These are phyloP conservation scores for Cercophora samala DNA, from an alignment of 495 filamentous ascomycete genomes.

Conservation along the genomic window DNA sequence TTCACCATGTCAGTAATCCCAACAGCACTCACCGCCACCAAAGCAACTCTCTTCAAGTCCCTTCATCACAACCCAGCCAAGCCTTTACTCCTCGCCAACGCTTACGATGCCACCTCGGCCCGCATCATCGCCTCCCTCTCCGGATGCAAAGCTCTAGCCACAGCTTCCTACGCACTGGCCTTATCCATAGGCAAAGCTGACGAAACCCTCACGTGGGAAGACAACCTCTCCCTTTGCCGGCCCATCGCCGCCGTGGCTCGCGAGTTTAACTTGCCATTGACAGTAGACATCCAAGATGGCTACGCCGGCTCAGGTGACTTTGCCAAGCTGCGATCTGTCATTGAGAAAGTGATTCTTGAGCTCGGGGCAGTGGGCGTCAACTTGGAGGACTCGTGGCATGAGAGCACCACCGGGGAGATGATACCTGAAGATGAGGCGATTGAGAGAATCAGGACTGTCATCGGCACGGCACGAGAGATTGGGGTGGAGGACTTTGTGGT, in stretches of 20 bases:
- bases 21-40: neutral
- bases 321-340: neutral
- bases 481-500: slow-evolving; percentile 51
- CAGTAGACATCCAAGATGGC: slow-evolving; percentile 53
- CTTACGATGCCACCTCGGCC: slow-evolving; percentile 50
- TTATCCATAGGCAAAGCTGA: slow-evolving; percentile 41
- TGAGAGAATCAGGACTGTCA: slow-evolving; percentile 36
- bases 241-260: slow-evolving; percentile 33
- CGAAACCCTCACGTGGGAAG: slow-evolving; percentile 38
- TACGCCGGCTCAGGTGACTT: slow-evolving; percentile 35
- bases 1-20: neutral
- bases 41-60: neutral
- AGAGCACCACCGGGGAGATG: slow-evolving; percentile 27
- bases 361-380: slow-evolving; percentile 52
- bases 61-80: slow-evolving; percentile 27
- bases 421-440: slow-evolving; percentile 36
- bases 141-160: slow-evolving; percentile 47
- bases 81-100: slow-evolving; percentile 53
- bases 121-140: slow-evolving; percentile 41
- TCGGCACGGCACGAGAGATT: slow-evolving; percentile 30
- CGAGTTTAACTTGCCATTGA: slow-evolving; percentile 38
- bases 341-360: slow-evolving; percentile 5
- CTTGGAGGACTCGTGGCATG: slow-evolving; percentile 47
- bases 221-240: slow-evolving; percentile 32
- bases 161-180: slow-evolving; percentile 52